These are phyloP conservation scores for Leucaena leucocephala DNA, from an alignment of 306 rosid species.

Conservation along the genomic window DNA sequence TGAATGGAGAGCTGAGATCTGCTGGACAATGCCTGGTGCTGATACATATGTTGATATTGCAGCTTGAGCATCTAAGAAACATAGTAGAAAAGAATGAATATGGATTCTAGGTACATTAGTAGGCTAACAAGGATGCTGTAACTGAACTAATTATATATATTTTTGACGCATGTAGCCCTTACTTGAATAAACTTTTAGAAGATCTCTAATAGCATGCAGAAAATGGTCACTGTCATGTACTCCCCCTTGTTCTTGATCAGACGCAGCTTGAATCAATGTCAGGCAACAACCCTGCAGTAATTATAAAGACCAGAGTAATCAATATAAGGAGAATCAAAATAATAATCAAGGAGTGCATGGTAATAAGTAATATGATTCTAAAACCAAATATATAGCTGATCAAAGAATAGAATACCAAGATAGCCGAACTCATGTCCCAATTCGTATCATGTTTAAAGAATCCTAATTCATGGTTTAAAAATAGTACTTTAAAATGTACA, in stretches of 20 bases:
- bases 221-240: slow-evolving; percentile 92
- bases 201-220: slow-evolving; percentile 96
- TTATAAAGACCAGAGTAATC: slow-evolving; percentile 5
- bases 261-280: slow-evolving; percentile 89
- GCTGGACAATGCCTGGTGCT: slow-evolving; percentile 97
- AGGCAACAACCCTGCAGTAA: slow-evolving; percentile 74
- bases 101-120: slow-evolving; percentile 30
- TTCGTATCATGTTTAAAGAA: background rate
- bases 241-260: slow-evolving; percentile 97
- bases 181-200: slow-evolving; percentile 92
- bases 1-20: slow-evolving; percentile 84
- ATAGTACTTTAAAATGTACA: background rate
- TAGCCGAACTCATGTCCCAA: slow-evolving; percentile 26
- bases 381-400: background rate
- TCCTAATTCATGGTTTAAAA: slow-evolving; percentile 14
- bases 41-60: slow-evolving; percentile 84
- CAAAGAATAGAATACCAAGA: slow-evolving; percentile 30
- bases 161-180: slow-evolving; percentile 31
- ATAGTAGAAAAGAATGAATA: slow-evolving; percentile 25
- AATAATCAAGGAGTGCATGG: background rate
- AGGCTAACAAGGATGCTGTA: slow-evolving; percentile 31
- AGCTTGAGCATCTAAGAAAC: slow-evolving; percentile 78
- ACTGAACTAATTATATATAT: slow-evolving; percentile 19
- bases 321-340: slow-evolving; percentile 26
- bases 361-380: slow-evolving; percentile 10